Evolutionary conservation across 208 protist species (phyloP), one percentile per base, ranked within the genome.

Genomic region (Crithidia sp.): DNA sequence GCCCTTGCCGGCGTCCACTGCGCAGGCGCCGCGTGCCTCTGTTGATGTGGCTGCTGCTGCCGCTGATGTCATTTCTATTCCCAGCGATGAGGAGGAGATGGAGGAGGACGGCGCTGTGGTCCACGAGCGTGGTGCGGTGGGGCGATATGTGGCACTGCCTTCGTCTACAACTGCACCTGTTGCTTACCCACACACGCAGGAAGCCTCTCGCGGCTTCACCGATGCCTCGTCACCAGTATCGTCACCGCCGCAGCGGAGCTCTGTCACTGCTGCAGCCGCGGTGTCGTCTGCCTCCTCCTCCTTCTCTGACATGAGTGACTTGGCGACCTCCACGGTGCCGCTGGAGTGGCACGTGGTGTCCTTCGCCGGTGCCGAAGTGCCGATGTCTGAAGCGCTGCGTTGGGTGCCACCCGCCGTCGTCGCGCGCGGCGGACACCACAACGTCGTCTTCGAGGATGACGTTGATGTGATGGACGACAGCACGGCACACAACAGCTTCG

Each of bases 241-340:
- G 28, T 28, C 28, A 28, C 28, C 28, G 28, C 28, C 28, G 28
- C 28, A 28, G 28, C 28, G 28, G 28, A 28, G 28, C 10, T 36
- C 62, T 5, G 44, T 7, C 47, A 12, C 40, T 5, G 16, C 6
- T 14, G 39, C 52, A 4, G 63, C 45, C 8, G 74, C 74, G 17
- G 16, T 74, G 8, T 79, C 74, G 12, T 79, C 74, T 3, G 74
- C 67, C 45, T 79, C 74, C 56, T 79, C 74, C 19, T 79, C 74
- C 45, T 79, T 79, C 56, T 79, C 74, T 14, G 74, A 79, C 64
- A 39, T 79, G 50, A 66, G 67, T 44, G 74, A 79, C 40, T 37
- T 63, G n/a, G 61, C 37, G 41, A 13, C 56, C 37, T 16, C 39
- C 12, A 36, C 45, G 54, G 74, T 47, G 40, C 74, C 63, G 43